A percentile compares a stretch with the other conserved stretches of the same genome.
phyloP scores from a whole-genome alignment of 768 basidiomycete genomes.

The Stropharia rugosoannulata region DNA sequence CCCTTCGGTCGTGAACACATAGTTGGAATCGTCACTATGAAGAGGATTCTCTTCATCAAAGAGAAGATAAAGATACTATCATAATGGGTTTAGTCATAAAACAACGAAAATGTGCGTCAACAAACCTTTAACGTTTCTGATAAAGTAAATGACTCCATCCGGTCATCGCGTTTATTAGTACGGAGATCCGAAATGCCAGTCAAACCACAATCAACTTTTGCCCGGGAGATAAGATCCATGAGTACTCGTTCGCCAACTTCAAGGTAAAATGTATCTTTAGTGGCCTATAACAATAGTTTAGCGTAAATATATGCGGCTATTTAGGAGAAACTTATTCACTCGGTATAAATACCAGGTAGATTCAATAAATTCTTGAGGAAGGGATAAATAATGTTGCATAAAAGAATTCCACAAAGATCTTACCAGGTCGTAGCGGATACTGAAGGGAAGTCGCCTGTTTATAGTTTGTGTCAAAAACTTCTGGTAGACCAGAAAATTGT shows the following conservation, averaged over 20 bases:
- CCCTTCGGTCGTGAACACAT: constrained; percentile 94
- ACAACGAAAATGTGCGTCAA: neutral
- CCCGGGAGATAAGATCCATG: constrained; percentile 66
- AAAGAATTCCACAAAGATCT: constrained; percentile 3
- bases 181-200: constrained; percentile 79
- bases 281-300: constrained; percentile 56
- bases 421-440: constrained; percentile 79
- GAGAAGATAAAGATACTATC: constrained; percentile 89
- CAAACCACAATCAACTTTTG: constrained; percentile 86
- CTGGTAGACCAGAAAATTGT: constrained; percentile 84
- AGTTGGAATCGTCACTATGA: constrained; percentile 77
- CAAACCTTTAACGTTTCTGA: constrained; percentile 88
- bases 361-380: constrained; percentile 81
- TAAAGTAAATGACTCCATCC: constrained; percentile 97
- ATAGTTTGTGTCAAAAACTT: constrained; percentile 84
- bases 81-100: neutral
- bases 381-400: neutral
- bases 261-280: constrained; percentile 89
- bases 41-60: constrained; percentile 85
- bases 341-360: constrained; percentile 96
- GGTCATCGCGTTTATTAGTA: constrained; percentile 77
- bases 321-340: constrained; percentile 26
- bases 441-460: constrained; percentile 71
- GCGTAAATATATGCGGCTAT: neutral
- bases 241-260: constrained; percentile 87